Base-by-base conservation (phyloP, 2,329 filamentous ascomycete genomes). In the Aspergillus ochraceus region DNA sequence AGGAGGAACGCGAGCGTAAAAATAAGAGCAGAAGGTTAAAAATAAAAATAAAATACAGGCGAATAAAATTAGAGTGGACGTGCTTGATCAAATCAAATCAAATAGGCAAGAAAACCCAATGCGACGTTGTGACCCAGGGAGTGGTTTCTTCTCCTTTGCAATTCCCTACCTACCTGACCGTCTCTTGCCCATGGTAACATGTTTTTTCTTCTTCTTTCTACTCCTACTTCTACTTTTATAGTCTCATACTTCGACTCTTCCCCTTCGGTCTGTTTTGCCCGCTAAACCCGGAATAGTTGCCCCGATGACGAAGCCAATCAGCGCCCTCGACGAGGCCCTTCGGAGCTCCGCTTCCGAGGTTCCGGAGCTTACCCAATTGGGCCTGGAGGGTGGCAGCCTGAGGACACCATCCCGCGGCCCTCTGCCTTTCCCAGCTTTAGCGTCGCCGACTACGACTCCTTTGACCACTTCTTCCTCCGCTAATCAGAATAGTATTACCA, bases 281-380 rank as follows among this genome's bases (percentile, higher is more conserved):
- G 26, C 26, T 29, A 29, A 29, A 29, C 26, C 26, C 26, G 26
- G 26, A 29, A 29, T 29, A 36, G 14, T 10, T 14, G 17, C 24
- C 24, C n/a, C 30, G n/a, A 53, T 53, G 51, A 24, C 5, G 8
- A 19, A 32, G 30, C 26, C 49, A 26, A 22, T 36, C 50, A 32
- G 60, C 56, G 58, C 55, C 47, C 36, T 55, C 49, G 58, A 57
- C 39, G 61, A 60, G 57, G 60, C 56, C 36, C 36, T 62, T 55
- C 66, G 61, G 66, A 61, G 49, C 19, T 45, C 52, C 47, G 54
- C 50, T 47, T 63, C 68, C 64, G 66, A 61, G 36, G 46, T 51
- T 64, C 64, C 66, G 61, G 60, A 60, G 61, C 66, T 68, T 68
- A 60, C 62, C 66, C 61, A 54, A 53, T 66, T 64, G 59, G 54